A percentile compares a stretch with the other conserved stretches of the same genome.
phyloP scores from a whole-genome alignment of 495 filamentous ascomycete genomes.

The Penicillium alfredii region DNA sequence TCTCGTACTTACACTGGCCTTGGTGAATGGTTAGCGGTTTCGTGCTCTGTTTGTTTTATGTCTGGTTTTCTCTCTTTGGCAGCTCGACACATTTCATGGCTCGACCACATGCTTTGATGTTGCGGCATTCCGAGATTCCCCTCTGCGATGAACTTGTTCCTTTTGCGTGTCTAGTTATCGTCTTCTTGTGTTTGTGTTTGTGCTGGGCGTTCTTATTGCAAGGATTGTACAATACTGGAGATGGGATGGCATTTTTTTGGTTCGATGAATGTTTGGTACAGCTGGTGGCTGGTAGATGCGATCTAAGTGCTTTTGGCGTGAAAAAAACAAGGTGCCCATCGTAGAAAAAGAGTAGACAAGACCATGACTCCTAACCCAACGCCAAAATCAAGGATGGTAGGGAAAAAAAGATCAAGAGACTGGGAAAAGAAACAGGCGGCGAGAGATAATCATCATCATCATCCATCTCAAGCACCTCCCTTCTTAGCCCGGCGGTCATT shows the following conservation, averaged over 20 bases:
- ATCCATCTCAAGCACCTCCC: slow-evolving; percentile 25
- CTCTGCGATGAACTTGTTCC: slow-evolving; percentile 13
- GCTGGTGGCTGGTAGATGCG: too few species aligned
- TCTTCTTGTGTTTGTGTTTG: slow-evolving; percentile 6
- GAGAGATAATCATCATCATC: slow-evolving; percentile 3
- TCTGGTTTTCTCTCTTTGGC: slow-evolving; percentile 4
- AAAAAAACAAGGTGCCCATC: too few species aligned
- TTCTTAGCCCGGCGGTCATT: slow-evolving; percentile 55
- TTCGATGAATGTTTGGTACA: slow-evolving; percentile 10
- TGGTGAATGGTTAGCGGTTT: slow-evolving; percentile 3
- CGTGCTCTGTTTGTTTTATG: background rate
- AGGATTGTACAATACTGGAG: slow-evolving; percentile 20
- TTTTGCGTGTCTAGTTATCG: slow-evolving; percentile 11
- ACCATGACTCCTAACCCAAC: slow-evolving; percentile 25
- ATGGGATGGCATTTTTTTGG: slow-evolving; percentile 23
- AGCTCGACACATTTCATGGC: slow-evolving; percentile 6
- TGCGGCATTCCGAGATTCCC: slow-evolving; percentile 17
- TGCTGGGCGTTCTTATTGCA: slow-evolving; percentile 16
- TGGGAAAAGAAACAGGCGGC: slow-evolving; percentile 1
- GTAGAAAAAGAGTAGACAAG: slow-evolving; percentile 3
- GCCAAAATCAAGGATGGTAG: slow-evolving; percentile 15
- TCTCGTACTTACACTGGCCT: background rate
- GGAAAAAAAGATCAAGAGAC: slow-evolving; percentile 11
- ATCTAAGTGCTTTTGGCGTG: slow-evolving; percentile 26
- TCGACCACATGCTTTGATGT: slow-evolving; percentile 11